A percentile compares a stretch with the other conserved stretches of the same genome.
These are phyloP conservation scores for Trypanosoma brucei DNA, from an alignment of 208 protist genomes.

Conservation along the genomic window DNA sequence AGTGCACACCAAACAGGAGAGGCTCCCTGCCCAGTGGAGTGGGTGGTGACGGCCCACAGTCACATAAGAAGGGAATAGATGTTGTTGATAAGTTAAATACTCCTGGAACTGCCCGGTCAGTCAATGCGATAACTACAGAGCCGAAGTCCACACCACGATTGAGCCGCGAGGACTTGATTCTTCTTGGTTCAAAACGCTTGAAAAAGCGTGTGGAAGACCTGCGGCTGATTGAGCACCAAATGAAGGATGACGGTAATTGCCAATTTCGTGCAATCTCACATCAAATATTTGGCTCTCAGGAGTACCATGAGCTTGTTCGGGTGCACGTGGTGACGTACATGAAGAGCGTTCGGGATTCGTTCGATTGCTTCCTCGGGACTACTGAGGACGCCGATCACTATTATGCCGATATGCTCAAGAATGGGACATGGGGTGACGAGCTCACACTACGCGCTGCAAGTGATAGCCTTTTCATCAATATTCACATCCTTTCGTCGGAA, in stretches of 20 bases:
- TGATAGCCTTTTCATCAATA: constrained; percentile 79
- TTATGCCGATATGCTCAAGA: constrained; percentile 46
- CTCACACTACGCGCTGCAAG: constrained; percentile 78
- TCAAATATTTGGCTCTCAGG: constrained; percentile 79
- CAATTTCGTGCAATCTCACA: constrained; percentile 85
- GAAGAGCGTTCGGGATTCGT: constrained; percentile 60
- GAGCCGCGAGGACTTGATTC: constrained; percentile 58
- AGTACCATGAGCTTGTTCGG: constrained; percentile 77
- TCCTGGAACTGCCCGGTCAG: no score
- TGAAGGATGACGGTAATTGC: constrained; percentile 87
- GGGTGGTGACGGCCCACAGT: no score
- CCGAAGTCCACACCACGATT: background rate
- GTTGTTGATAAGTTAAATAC: no score
- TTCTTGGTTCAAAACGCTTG: constrained; percentile 50
- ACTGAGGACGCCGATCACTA: constrained; percentile 58
- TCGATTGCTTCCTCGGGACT: constrained; percentile 78
- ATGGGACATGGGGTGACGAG: constrained; percentile 83
- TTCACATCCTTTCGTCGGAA: constrained; percentile 81
- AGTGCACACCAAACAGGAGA: no score
- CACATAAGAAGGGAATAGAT: no score
- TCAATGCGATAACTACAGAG: no score
- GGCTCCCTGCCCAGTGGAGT: no score
- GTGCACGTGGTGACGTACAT: constrained; percentile 81
- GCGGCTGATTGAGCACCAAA: constrained; percentile 41
- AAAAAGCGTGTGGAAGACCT: constrained; percentile 54